Evolutionary conservation across 2,329 filamentous ascomycete species (phyloP).

Genomic region (Xylaria sp.): DNA sequence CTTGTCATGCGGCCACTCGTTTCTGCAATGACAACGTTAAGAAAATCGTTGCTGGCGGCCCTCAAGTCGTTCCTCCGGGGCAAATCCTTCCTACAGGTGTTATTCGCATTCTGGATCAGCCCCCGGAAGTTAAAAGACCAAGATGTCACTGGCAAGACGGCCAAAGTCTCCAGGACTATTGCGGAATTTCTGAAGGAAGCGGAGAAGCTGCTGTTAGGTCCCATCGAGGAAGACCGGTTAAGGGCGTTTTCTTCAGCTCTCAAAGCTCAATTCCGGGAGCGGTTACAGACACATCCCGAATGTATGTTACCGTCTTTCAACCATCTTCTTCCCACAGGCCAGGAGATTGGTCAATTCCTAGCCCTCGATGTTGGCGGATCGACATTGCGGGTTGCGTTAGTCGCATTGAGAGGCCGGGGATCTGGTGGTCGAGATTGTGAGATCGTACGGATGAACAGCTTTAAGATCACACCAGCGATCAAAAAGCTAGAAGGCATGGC

Average conservation of each 20-base stretch:
- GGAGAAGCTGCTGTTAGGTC: constrained; percentile 62
- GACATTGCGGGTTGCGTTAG: constrained; percentile 72
- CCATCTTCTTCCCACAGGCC: constrained; percentile 70
- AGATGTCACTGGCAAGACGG: constrained; percentile 37
- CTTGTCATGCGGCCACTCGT: constrained; percentile 63
- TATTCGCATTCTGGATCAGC: constrained; percentile 65
- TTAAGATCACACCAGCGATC: constrained; percentile 66
- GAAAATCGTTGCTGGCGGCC: constrained; percentile 64
- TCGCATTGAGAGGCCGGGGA: constrained; percentile 65
- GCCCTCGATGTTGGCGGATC: constrained; percentile 77
- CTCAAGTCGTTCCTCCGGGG: constrained; percentile 69
- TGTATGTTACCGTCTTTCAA: constrained; percentile 76
- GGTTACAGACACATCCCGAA: constrained; percentile 62
- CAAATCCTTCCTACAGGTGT: constrained; percentile 68
- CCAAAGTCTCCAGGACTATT: constrained; percentile 47
- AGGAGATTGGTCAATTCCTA: constrained; percentile 68
- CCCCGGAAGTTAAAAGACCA: constrained; percentile 53
- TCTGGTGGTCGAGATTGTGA: constrained; percentile 56
- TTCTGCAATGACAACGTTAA: constrained; percentile 68
- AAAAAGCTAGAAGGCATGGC: constrained; percentile 67
- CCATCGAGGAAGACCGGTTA: constrained; percentile 59
- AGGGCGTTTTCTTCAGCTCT: constrained; percentile 60
- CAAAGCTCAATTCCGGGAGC: constrained; percentile 65
- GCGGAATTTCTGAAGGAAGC: constrained; percentile 68
- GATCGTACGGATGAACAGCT: constrained; percentile 66